A percentile compares a stretch with the other conserved stretches of the same genome.
These are phyloP conservation scores for Colletotrichum nymphaeae DNA, from an alignment of 2,329 filamentous ascomycete genomes.

Conservation along the genomic window DNA sequence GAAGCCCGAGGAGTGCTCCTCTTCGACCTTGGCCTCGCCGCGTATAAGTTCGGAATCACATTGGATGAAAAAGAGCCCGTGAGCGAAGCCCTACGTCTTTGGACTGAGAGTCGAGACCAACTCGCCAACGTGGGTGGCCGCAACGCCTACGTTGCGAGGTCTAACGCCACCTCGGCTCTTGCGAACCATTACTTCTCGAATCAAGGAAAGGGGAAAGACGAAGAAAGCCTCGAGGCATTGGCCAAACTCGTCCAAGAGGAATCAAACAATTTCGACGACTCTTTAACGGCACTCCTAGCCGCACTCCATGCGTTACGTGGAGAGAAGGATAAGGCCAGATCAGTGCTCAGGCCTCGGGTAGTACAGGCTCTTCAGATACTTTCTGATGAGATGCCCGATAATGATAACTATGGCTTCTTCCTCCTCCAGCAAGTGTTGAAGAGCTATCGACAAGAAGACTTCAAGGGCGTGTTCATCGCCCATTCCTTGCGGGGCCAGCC, in stretches of 20 bases:
- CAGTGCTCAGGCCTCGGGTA: neutral
- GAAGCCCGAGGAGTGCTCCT: neutral
- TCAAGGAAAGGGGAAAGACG: neutral
- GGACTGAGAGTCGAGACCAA: neutral
- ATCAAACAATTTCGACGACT: neutral
- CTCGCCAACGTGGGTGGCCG: neutral
- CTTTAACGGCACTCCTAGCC: neutral
- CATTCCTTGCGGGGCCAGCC: neutral
- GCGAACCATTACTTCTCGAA: neutral
- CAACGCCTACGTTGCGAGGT: neutral
- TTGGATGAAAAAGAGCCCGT: neutral
- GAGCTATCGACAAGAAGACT: neutral
- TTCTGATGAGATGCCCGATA: neutral
- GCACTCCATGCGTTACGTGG: neutral
- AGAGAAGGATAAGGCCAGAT: neutral
- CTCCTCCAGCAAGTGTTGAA: neutral
- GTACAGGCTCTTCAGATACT: neutral
- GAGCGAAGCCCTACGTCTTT: neutral
- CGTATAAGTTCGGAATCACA: neutral
- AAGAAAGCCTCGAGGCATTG: neutral
- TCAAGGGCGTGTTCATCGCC: neutral
- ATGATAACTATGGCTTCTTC: neutral
- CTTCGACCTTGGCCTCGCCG: neutral
- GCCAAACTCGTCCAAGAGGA: neutral
- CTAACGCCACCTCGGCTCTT: neutral